These are phyloP conservation scores for Venturia carpophila DNA, from an alignment of 2,329 filamentous ascomycete genomes.

Conservation along the genomic window DNA sequence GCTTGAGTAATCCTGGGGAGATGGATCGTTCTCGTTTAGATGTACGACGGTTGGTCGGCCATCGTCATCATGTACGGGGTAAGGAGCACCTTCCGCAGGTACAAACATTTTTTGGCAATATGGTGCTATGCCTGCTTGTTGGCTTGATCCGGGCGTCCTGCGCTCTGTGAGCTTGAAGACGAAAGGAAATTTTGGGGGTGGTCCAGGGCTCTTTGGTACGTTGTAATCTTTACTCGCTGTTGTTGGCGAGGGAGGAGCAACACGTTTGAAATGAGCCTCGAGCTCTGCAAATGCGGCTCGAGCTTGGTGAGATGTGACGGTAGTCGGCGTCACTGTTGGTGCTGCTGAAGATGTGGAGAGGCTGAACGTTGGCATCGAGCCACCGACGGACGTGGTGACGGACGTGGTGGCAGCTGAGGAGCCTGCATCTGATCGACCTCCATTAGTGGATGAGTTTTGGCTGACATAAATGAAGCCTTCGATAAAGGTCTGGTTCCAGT, in stretches of 20 bases:
- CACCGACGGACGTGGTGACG: neutral
- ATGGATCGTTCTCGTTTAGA: slow-evolving; percentile 37
- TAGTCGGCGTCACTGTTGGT: neutral
- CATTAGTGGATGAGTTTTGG: slow-evolving; percentile 24
- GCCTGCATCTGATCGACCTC: neutral
- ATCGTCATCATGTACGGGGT: slow-evolving; percentile 29
- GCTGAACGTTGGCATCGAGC: neutral
- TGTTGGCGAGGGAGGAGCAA: neutral
- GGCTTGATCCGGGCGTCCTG: slow-evolving; percentile 36
- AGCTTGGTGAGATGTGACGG: neutral
- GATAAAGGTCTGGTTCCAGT: slow-evolving; percentile 59
- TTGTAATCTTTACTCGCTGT: neutral
- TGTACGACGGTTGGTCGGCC: slow-evolving; percentile 32
- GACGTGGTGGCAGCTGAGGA: neutral
- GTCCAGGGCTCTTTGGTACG: neutral
- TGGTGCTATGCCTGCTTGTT: slow-evolving; percentile 34
- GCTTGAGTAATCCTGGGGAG: slow-evolving; percentile 25
- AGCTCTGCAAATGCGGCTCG: neutral
- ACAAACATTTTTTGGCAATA: slow-evolving; percentile 61
- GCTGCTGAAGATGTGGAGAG: neutral
- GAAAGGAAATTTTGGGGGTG: slow-evolving; percentile 41
- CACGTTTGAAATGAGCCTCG: neutral
- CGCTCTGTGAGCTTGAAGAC: slow-evolving; percentile 60
- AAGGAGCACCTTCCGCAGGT: slow-evolving; percentile 42
- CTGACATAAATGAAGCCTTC: slow-evolving; percentile 61